Conservation (phyloP, 2,329 filamentous ascomycete genomes). For the Exophiala dermatitidis region DNA sequence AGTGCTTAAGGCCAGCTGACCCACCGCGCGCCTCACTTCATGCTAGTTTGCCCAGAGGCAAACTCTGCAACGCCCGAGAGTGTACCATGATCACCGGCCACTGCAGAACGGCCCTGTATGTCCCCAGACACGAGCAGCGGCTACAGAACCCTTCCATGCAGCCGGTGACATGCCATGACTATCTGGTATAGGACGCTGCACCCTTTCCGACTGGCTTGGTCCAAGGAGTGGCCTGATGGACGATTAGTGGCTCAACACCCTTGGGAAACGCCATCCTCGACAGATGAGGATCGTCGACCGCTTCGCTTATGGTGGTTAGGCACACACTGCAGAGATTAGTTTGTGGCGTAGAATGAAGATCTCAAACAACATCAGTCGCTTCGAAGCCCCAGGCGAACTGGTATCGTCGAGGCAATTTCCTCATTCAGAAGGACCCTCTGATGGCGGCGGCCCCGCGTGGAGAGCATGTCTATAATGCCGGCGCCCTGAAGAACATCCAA, state of each 20-base stretch:
- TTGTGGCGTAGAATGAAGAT: not conserved
- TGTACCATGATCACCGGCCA: not conserved
- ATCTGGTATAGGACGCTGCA: not conserved
- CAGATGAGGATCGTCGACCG: slow-evolving; percentile 4
- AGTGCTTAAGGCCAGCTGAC: not conserved
- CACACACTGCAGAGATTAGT: not conserved
- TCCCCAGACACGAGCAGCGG: not conserved
- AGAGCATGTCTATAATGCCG: too few species aligned
- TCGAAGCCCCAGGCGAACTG: not conserved
- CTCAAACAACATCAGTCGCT: not conserved
- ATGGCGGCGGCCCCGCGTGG: too few species aligned
- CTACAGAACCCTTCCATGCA: not conserved
- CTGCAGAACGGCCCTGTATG: too few species aligned
- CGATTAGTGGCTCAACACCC: too few species aligned
- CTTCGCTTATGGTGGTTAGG: slow-evolving; percentile 1
- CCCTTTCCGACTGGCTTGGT: too few species aligned
- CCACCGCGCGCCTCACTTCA: not conserved
- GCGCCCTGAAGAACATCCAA: too few species aligned
- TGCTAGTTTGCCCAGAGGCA: not conserved
- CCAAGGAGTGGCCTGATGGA: too few species aligned
- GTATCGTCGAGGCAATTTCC: not conserved
- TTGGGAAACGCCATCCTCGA: not conserved
- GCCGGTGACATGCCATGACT: not conserved
- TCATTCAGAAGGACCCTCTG: not conserved
- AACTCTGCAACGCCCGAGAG: not conserved